These are phyloP conservation scores for Cubamyces sp. DNA, from an alignment of 768 basidiomycete species.

Conservation along the genomic window DNA sequence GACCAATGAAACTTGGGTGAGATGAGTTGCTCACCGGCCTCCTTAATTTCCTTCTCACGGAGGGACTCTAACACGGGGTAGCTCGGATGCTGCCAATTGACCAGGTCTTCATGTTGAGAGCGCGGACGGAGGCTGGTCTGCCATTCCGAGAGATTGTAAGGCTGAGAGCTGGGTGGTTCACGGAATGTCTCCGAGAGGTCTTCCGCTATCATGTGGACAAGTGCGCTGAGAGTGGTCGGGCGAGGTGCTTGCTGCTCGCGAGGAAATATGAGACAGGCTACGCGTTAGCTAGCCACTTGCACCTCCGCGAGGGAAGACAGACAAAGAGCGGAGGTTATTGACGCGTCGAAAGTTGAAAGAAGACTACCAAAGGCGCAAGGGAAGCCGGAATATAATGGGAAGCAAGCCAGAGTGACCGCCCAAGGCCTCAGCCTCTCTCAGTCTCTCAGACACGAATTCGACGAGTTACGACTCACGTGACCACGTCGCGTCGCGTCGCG, in stretches of 20 bases:
- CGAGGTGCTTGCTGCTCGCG: background rate
- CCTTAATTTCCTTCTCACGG: background rate
- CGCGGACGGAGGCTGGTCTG: background rate
- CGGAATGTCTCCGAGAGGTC: slow-evolving; percentile 2
- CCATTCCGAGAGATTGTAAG: background rate
- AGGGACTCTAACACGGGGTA: background rate
- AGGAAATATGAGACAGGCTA: too few species aligned
- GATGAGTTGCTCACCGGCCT: background rate
- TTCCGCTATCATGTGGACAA: slow-evolving; percentile 5
- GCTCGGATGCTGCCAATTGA: background rate
- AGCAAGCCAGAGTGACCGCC: background rate
- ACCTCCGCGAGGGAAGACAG: background rate
- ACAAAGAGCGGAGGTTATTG: background rate
- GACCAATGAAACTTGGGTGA: background rate
- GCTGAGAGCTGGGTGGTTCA: slow-evolving; percentile 11
- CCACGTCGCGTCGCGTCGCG: slow-evolving; percentile 21
- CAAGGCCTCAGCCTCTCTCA: too few species aligned
- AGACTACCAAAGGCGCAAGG: background rate
- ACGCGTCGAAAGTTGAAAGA: background rate
- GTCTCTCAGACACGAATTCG: too few species aligned
- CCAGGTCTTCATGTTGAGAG: background rate
- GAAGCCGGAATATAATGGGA: background rate
- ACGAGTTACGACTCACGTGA: too few species aligned
- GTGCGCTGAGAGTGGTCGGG: background rate
- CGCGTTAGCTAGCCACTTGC: background rate